Percentiles rank a stretch among this genome's conserved stretches.
Conservation (phyloP, 257 asterid species). For the Solanum virginianum region DNA sequence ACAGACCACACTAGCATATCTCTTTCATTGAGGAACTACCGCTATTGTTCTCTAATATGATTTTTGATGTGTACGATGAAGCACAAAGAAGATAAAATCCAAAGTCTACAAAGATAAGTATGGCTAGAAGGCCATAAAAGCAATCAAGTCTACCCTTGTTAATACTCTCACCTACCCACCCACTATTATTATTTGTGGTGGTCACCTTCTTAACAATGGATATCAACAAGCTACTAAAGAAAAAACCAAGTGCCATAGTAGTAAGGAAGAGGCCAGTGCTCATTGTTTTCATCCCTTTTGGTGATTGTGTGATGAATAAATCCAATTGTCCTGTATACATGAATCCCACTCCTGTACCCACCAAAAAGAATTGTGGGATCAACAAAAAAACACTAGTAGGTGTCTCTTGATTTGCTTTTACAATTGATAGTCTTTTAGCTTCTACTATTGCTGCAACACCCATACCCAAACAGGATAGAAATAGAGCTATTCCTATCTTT, state of each 20-base stretch:
- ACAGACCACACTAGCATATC: neutral
- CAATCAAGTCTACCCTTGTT: conserved; percentile 21
- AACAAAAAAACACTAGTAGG: conserved; percentile 13
- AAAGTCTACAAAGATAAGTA: conserved; percentile 19
- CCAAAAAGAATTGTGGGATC: conserved; percentile 32
- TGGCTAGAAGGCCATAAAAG: conserved; percentile 23
- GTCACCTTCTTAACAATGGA: conserved; percentile 20
- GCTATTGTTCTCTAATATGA: neutral
- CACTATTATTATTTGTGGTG: neutral
- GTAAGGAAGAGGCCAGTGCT: conserved; percentile 30
- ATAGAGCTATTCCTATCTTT: conserved; percentile 27
- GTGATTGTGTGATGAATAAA: conserved; percentile 35
- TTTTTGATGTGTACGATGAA: conserved; percentile 10
- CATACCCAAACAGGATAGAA: conserved; percentile 24
- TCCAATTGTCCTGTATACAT: conserved; percentile 30
- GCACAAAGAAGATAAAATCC: conserved; percentile 18
- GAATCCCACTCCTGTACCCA: conserved; percentile 34
- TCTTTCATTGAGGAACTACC: neutral
- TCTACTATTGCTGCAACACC: conserved; percentile 29
- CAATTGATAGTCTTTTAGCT: conserved; percentile 16
- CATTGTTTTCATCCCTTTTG: conserved; percentile 37
- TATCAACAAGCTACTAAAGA: conserved; percentile 23
- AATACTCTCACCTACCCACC: conserved; percentile 27
- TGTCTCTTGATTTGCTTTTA: neutral
- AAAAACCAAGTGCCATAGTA: conserved; percentile 23